Percentiles rank a stretch among this genome's conserved stretches.
Conservation (phyloP, 768 basidiomycete species). For the Auriscalpium orientale region DNA sequence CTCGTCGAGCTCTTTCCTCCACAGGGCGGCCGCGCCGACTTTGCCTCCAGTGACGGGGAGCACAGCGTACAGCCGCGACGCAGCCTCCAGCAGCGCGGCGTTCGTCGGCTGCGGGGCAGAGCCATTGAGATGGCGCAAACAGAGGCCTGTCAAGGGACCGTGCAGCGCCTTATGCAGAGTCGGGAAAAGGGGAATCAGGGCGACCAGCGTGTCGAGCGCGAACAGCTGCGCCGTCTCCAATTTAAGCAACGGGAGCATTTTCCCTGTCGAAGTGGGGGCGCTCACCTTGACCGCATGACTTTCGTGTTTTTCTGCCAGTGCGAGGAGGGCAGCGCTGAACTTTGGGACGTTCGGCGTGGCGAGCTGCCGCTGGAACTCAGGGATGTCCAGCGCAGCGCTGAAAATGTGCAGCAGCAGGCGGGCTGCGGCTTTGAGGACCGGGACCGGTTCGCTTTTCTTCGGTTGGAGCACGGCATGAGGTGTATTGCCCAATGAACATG, state of each 20-base stretch:
- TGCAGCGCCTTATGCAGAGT: constrained; percentile 54
- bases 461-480: constrained; percentile 11
- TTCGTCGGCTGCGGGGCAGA: constrained; percentile 37
- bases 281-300: constrained; percentile 51
- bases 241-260: neutral
- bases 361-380: constrained; percentile 79
- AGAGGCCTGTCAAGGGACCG: constrained; percentile 41
- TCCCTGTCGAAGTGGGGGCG: neutral
- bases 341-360: constrained; percentile 66
- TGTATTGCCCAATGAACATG: constrained; percentile 18
- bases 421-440: constrained; percentile 56
- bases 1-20: constrained; percentile 72
- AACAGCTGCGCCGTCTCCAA: constrained; percentile 28
- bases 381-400: constrained; percentile 45
- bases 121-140: constrained; percentile 51
- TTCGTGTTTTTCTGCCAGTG: constrained; percentile 42
- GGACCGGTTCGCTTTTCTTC: constrained; percentile 63
- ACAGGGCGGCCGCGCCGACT: constrained; percentile 59
- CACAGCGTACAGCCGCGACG: constrained; percentile 51
- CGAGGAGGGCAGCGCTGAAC: constrained; percentile 51
- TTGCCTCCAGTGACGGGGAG: constrained; percentile 75
- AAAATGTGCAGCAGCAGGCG: constrained; percentile 59
- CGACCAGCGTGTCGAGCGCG: constrained; percentile 40
- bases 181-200: constrained; percentile 60
- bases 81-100: constrained; percentile 32